A percentile compares a stretch with the other conserved stretches of the same genome.
These are phyloP conservation scores for Setomelanomma holmii DNA, from an alignment of 2,329 filamentous ascomycete species.

Conservation along the genomic window DNA sequence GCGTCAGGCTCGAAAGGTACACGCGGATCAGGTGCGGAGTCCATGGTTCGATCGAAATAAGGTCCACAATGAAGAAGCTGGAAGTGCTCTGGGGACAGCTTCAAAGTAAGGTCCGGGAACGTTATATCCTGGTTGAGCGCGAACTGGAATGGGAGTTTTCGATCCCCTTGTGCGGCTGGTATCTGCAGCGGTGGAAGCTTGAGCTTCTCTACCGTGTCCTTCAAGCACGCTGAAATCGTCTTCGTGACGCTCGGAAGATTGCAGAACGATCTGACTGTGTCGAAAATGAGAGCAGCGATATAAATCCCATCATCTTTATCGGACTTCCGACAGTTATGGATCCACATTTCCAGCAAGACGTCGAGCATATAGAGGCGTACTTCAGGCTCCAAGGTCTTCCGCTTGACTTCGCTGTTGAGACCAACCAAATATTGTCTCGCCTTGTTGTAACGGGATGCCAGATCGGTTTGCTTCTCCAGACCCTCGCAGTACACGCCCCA, in stretches of 20 bases:
- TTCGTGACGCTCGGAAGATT: slow-evolving; percentile 37
- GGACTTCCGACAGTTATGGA: slow-evolving; percentile 39
- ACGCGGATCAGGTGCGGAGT: slow-evolving; percentile 70
- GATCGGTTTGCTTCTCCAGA: slow-evolving; percentile 55
- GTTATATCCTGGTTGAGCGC: slow-evolving; percentile 28
- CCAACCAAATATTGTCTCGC: slow-evolving; percentile 57
- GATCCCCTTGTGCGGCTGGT: slow-evolving; percentile 39
- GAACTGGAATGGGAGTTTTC: slow-evolving; percentile 55
- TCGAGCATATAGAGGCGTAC: slow-evolving; percentile 59
- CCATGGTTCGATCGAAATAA: slow-evolving; percentile 77
- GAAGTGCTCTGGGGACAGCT: slow-evolving; percentile 61
- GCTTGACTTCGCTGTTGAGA: slow-evolving; percentile 50
- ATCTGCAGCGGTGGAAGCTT: slow-evolving; percentile 48
- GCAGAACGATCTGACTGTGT: slow-evolving; percentile 36
- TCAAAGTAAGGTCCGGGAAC: slow-evolving; percentile 42
- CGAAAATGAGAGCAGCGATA: slow-evolving; percentile 44
- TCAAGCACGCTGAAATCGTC: slow-evolving; percentile 39
- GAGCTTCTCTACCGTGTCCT: slow-evolving; percentile 48
- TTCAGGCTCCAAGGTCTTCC: slow-evolving; percentile 53
- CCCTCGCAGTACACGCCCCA: slow-evolving; percentile 57
- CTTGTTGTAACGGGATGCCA: slow-evolving; percentile 57
- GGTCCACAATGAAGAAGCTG: slow-evolving; percentile 74
- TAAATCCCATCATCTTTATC: slow-evolving; percentile 38
- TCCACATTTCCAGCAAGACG: slow-evolving; percentile 59
- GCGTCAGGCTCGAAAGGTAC: slow-evolving; percentile 76